Conservation (phyloP, 805 yeast genomes). For the Monosporozyma unispora region DNA sequence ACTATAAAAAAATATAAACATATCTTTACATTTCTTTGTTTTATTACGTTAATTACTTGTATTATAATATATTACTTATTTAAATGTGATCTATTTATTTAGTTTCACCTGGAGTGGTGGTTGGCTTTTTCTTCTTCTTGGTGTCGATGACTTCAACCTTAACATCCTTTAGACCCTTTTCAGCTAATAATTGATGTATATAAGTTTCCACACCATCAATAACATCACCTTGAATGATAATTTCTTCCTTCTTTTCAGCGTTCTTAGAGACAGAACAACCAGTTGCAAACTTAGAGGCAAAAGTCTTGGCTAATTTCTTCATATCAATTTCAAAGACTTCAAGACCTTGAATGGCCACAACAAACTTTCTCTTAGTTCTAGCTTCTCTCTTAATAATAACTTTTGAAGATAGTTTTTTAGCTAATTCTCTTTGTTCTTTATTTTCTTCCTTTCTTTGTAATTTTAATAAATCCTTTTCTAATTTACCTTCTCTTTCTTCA, state of each 20-base stretch:
- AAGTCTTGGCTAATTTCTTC: conserved; percentile 84
- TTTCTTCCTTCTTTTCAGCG: conserved; percentile 86
- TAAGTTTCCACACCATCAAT: conserved; percentile 82
- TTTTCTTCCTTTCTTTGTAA: conserved; percentile 80
- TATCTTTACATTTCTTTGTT: too few relatives aligned
- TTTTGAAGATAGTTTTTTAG: conserved; percentile 68
- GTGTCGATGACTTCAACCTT: conserved; percentile 87
- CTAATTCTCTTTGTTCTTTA: conserved; percentile 75
- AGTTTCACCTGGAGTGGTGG: conserved; percentile 7
- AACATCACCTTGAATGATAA: conserved; percentile 90
- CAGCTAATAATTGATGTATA: conserved; percentile 59
- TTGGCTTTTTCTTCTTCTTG: conserved; percentile 57
- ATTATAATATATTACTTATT: not conserved
- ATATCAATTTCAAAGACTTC: conserved; percentile 83
- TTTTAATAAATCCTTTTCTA: conserved; percentile 73
- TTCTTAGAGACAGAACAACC: conserved; percentile 89
- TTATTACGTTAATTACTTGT: not conserved
- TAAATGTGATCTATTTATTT: not conserved
- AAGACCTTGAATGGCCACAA: conserved; percentile 76
- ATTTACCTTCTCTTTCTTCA: conserved; percentile 70
- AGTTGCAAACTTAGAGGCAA: conserved; percentile 90
- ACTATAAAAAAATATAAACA: too few relatives aligned
- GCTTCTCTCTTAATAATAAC: conserved; percentile 80
- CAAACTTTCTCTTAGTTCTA: conserved; percentile 80
- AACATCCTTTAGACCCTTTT: conserved; percentile 73